Evolutionary conservation across 371 early-diverging fungal species (phyloP).

Genomic region (Mortierella sp.): DNA sequence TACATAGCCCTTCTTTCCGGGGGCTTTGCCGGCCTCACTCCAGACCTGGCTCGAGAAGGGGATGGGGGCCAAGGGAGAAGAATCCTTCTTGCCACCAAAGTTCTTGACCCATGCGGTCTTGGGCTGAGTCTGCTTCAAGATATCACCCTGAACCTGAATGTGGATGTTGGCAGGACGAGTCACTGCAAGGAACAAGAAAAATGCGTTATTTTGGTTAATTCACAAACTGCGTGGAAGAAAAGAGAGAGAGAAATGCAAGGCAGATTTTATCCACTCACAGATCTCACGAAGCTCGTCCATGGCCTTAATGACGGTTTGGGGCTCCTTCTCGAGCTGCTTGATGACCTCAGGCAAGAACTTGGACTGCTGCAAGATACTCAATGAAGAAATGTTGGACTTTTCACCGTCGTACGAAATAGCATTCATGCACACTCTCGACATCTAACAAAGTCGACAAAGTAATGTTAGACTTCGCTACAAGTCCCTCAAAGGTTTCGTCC

Average conservation of each 20-base stretch:
- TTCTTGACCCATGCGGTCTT: constrained; percentile 62
- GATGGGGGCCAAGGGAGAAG: constrained; percentile 58
- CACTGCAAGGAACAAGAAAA: constrained; percentile 54
- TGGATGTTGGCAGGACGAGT: constrained; percentile 70
- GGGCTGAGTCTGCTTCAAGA: constrained; percentile 65
- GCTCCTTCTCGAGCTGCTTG: constrained; percentile 65
- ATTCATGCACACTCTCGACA: constrained; percentile 67
- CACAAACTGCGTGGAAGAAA: neutral
- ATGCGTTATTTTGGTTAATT: neutral
- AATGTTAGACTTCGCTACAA: neutral
- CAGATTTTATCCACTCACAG: constrained; percentile 54
- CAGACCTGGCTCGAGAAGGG: constrained; percentile 67
- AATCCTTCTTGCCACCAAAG: constrained; percentile 43
- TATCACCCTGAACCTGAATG: constrained; percentile 74
- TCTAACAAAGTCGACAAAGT: constrained; percentile 50
- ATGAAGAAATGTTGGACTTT: constrained; percentile 67
- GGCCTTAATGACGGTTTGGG: constrained; percentile 63
- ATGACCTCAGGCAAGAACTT: constrained; percentile 69
- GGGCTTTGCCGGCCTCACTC: constrained; percentile 65
- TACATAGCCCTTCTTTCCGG: constrained; percentile 67
- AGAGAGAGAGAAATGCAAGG: neutral
- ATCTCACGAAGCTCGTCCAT: constrained; percentile 70
- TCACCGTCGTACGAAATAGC: constrained; percentile 65
- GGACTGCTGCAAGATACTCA: constrained; percentile 67
- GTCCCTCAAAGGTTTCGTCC: too few relatives aligned